phyloP scores from a whole-genome alignment of 2,329 filamentous ascomycete genomes.

The Cladophialophora bantiana region DNA sequence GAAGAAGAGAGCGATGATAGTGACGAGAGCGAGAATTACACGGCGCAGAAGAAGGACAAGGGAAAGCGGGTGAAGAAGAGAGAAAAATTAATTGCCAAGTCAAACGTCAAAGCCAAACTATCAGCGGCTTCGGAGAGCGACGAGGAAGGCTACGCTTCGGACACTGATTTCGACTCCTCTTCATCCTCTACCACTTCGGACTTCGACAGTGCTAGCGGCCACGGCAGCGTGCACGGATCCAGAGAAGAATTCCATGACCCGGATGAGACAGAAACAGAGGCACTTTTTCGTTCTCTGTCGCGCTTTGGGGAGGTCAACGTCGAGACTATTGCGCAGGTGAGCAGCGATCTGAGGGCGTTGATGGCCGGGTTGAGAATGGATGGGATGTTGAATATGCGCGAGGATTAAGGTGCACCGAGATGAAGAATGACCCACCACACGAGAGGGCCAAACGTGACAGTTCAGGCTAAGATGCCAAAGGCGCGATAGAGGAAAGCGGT shows the following conservation, averaged over 20 bases:
- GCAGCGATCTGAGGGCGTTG: conserved; percentile 6
- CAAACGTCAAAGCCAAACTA: conserved; percentile 1
- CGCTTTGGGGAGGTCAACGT: conserved; percentile 6
- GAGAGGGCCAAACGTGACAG: neutral
- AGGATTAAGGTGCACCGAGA: neutral
- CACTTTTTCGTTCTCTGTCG: conserved; percentile 13
- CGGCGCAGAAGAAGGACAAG: conserved; percentile 38
- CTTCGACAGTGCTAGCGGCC: neutral
- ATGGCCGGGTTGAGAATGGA: conserved; percentile 12
- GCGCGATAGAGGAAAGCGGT: neutral
- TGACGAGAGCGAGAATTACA: conserved; percentile 8
- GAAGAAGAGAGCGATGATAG: neutral
- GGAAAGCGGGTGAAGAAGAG: conserved; percentile 22
- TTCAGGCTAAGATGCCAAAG: neutral
- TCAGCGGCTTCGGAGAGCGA: neutral
- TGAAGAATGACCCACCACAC: neutral
- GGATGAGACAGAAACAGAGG: conserved; percentile 7
- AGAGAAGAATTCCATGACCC: neutral
- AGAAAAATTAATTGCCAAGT: conserved; percentile 33
- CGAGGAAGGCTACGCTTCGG: neutral
- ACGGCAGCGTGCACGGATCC: neutral
- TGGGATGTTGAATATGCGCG: neutral
- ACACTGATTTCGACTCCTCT: neutral
- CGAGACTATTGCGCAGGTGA: neutral
- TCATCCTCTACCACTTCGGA: neutral